These are phyloP conservation scores for Gloeostereum incarnatum DNA, from an alignment of 768 basidiomycete species.

Conservation along the genomic window DNA sequence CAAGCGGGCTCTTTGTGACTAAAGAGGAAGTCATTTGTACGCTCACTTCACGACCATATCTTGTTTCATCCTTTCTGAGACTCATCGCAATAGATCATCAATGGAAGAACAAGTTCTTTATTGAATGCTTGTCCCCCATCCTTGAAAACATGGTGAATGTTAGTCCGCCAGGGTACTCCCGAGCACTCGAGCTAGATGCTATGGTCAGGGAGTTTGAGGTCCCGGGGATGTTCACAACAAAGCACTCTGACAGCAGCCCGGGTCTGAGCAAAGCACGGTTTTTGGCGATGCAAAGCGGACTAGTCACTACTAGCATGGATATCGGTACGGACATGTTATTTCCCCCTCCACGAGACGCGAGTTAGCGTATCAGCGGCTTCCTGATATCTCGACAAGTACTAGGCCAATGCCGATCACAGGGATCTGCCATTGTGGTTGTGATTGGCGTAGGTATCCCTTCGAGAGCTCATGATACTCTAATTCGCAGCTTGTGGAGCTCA, in stretches of 20 bases:
- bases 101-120: constrained; percentile 64
- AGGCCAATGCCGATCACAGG: too few relatives aligned
- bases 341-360: too few relatives aligned
- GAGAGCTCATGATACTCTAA: too few relatives aligned
- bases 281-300: constrained; percentile 54
- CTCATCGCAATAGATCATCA: constrained; percentile 40
- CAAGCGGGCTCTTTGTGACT: constrained; percentile 35
- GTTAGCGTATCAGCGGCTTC: too few relatives aligned
- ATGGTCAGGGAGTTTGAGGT: constrained; percentile 45
- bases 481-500: constrained; percentile 8
- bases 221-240: constrained; percentile 39
- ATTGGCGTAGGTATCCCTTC: too few relatives aligned
- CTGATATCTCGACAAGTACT: too few relatives aligned
- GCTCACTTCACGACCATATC: constrained; percentile 12
- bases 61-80: constrained; percentile 8
- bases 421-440: too few relatives aligned
- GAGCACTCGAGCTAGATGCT: constrained; percentile 43
- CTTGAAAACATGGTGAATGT: constrained; percentile 48
- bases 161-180: constrained; percentile 39
- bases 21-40: constrained; percentile 42
- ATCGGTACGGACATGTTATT: too few relatives aligned
- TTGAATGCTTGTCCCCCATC: constrained; percentile 53
- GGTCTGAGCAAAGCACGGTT: too few relatives aligned
- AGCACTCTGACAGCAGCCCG: constrained; percentile 25
- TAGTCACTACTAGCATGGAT: constrained; percentile 52